Evolutionary conservation across 106 monocot genomes (phyloP).

Genomic region (Dioscorea dumetorum): DNA sequence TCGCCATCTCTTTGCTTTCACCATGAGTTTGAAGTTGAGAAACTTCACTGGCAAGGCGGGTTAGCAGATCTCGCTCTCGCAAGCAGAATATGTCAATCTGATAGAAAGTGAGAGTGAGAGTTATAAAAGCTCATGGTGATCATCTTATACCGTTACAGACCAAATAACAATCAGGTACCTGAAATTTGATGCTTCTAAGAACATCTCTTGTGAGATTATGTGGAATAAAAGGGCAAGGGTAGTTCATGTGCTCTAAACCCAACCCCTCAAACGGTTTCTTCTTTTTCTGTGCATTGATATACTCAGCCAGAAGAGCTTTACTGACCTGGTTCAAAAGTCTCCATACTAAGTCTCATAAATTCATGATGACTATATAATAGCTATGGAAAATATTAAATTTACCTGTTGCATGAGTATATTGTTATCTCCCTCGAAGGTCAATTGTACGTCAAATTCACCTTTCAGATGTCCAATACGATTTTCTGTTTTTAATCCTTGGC

Average conservation of each 20-base stretch:
- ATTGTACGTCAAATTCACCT: conserved; percentile 93
- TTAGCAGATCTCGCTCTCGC: conserved; percentile 71
- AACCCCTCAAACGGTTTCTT: conserved; percentile 68
- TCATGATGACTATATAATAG: neutral
- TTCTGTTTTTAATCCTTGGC: conserved; percentile 97
- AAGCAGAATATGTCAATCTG: conserved; percentile 67
- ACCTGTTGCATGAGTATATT: conserved; percentile 98
- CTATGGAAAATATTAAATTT: neutral
- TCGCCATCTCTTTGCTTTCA: conserved; percentile 56
- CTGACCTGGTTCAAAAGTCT: conserved; percentile 53
- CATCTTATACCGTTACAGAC: neutral
- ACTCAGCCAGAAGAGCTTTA: conserved; percentile 78
- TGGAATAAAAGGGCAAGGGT: conserved; percentile 60
- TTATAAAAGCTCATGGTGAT: neutral
- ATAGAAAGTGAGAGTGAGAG: neutral
- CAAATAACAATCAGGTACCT: conserved; percentile 35
- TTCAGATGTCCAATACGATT: conserved; percentile 77
- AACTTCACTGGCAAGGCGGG: conserved; percentile 56
- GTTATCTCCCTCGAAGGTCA: conserved; percentile 98
- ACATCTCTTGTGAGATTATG: conserved; percentile 33
- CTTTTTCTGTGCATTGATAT: conserved; percentile 45
- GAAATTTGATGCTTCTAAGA: conserved; percentile 58
- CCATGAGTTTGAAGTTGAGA: conserved; percentile 51
- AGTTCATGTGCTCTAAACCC: conserved; percentile 95
- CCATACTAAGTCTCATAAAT: neutral